Evolutionary conservation across 2,329 filamentous ascomycete genomes (phyloP).

Genomic region (Botrytis galanthina): DNA sequence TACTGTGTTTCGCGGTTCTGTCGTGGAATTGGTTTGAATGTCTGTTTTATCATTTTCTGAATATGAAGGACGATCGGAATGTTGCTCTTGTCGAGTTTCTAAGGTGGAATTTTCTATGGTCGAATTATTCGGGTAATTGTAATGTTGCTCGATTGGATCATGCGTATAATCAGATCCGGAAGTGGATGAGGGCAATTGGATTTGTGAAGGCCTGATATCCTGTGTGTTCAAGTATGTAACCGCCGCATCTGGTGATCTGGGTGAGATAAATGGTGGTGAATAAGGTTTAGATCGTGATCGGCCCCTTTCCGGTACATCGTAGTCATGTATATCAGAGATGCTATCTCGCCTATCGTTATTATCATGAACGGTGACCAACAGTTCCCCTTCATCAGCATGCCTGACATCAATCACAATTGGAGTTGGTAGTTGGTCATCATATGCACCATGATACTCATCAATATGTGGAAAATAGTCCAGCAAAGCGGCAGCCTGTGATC

Average conservation of each 20-base stretch:
- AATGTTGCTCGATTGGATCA: constrained; percentile 14
- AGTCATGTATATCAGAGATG: neutral
- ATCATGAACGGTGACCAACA: constrained; percentile 19
- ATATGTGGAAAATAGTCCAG: constrained; percentile 64
- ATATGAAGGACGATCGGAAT: neutral
- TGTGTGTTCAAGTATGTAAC: neutral
- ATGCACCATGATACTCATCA: constrained; percentile 26
- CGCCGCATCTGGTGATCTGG: neutral
- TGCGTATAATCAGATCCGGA: constrained; percentile 24
- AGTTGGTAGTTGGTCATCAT: constrained; percentile 22
- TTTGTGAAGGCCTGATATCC: constrained; percentile 6
- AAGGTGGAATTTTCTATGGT: constrained; percentile 15
- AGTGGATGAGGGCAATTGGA: constrained; percentile 23
- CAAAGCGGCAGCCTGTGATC: constrained; percentile 71
- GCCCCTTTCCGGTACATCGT: constrained; percentile 35
- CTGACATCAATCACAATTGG: constrained; percentile 36
- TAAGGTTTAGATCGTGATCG: constrained; percentile 33
- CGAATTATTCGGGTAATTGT: constrained; percentile 12
- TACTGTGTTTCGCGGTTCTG: constrained; percentile 31
- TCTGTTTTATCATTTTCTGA: constrained; percentile 9
- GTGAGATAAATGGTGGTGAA: constrained; percentile 20
- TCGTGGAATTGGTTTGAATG: constrained; percentile 3
- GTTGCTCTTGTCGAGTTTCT: constrained; percentile 16
- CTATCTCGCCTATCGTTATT: neutral
- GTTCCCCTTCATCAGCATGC: constrained; percentile 23